Conservation (phyloP, 1,284 basidiomycete genomes). For the Phenoliferia sp. region DNA sequence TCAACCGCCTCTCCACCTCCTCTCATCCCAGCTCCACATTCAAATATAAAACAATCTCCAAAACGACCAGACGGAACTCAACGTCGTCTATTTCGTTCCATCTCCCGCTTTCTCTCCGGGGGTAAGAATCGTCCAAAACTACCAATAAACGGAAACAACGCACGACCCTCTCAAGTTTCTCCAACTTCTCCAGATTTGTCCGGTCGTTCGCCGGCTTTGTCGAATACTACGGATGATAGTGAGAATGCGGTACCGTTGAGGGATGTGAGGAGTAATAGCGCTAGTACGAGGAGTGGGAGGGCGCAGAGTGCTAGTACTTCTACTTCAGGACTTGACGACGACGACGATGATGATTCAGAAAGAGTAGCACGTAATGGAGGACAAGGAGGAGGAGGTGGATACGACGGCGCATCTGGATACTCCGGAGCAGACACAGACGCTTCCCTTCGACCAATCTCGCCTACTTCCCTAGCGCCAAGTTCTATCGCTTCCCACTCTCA, state of each 20-base stretch:
- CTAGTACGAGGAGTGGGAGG: not conserved
- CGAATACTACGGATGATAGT: not conserved
- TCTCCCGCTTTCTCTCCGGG: not conserved
- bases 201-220: too few species aligned
- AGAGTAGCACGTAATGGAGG: too few species aligned
- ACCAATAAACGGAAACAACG: not conserved
- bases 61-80: not conserved
- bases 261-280: not conserved
- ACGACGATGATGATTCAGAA: constrained; percentile 1
- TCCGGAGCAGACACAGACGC: constrained; percentile 35
- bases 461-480: constrained; percentile 27
- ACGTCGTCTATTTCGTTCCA: not conserved
- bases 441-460: constrained; percentile 31
- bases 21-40: too few species aligned
- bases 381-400: not conserved
- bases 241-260: not conserved
- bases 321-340: not conserved
- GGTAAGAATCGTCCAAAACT: not conserved
- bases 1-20: too few species aligned
- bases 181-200: too few species aligned
- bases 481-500: constrained; percentile 12
- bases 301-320: not conserved
- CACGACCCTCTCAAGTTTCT: not conserved
- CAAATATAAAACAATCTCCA: constrained; percentile 1
- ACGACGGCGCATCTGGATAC: constrained; percentile 1